phyloP scores from a whole-genome alignment of 257 asterid genomes.

The Paulownia fortunei region DNA sequence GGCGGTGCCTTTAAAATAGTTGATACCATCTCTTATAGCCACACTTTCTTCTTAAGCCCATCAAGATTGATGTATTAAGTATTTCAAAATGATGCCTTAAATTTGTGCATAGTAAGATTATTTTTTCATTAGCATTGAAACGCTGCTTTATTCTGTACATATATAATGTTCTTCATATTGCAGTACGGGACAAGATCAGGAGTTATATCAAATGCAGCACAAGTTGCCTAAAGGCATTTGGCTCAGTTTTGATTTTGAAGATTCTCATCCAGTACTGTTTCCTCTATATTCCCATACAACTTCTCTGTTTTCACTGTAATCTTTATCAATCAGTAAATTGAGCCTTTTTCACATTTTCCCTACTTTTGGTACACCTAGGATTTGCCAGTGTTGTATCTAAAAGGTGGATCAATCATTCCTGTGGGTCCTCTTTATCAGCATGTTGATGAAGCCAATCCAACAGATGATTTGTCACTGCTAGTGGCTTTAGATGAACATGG shows the following conservation, averaged over 20 bases:
- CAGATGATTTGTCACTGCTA: conserved; percentile 71
- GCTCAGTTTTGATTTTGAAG: conserved; percentile 85
- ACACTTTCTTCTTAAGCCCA: background rate
- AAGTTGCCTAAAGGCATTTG: too few species aligned
- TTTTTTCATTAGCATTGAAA: background rate
- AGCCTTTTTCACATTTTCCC: conserved; percentile 14
- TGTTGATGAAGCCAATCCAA: conserved; percentile 65
- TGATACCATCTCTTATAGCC: background rate
- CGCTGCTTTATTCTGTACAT: background rate
- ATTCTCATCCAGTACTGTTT: conserved; percentile 79
- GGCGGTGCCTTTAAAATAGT: too few species aligned
- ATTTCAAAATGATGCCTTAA: background rate
- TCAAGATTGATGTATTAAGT: background rate
- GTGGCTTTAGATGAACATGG: conserved; percentile 84
- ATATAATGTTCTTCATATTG: conserved; percentile 31
- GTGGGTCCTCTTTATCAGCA: conserved; percentile 66
- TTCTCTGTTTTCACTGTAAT: too few species aligned
- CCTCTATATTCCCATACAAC: conserved; percentile 7
- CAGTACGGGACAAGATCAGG: conserved; percentile 67
- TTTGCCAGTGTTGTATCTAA: conserved; percentile 75
- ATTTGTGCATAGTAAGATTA: background rate
- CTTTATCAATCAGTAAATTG: conserved; percentile 1
- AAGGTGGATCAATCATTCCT: conserved; percentile 92
- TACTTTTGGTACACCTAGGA: too few species aligned
- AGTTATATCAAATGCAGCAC: conserved; percentile 49